phyloP scores from a whole-genome alignment of 768 basidiomycete species.

The Kwoniella botswanensis region DNA sequence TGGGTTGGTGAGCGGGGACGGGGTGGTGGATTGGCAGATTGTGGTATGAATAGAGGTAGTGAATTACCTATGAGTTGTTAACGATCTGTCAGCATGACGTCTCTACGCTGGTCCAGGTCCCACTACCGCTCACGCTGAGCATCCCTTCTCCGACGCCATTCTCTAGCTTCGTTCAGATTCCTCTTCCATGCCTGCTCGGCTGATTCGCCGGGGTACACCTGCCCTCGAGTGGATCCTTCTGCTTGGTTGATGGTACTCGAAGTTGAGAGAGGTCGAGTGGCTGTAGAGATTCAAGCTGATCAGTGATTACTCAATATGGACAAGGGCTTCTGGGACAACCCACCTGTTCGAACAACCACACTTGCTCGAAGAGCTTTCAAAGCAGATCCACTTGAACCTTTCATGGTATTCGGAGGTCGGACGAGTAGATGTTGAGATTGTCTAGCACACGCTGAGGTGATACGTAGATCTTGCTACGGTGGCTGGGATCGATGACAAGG shows the following conservation, averaged over 20 bases:
- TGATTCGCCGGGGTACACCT: constrained; percentile 31
- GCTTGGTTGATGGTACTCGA: constrained; percentile 10
- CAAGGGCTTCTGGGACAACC: background rate
- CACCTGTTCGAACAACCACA: constrained; percentile 4
- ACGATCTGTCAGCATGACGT: background rate
- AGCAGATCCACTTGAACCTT: constrained; percentile 18
- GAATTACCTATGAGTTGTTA: constrained; percentile 7
- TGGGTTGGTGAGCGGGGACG: constrained; percentile 61
- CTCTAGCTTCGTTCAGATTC: constrained; percentile 48
- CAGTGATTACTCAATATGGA: background rate
- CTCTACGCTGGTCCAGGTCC: background rate
- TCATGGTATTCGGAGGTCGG: constrained; percentile 6
- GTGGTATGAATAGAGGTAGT: constrained; percentile 31
- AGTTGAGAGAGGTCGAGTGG: background rate
- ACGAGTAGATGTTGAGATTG: background rate
- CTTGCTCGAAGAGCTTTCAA: constrained; percentile 2
- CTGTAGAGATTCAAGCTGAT: background rate
- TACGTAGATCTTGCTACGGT: too few relatives aligned
- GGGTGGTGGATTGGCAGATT: constrained; percentile 17
- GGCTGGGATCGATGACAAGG: too few relatives aligned
- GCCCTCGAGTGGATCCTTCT: constrained; percentile 20
- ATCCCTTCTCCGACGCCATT: constrained; percentile 39
- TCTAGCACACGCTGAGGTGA: too few relatives aligned
- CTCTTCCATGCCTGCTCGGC: constrained; percentile 50
- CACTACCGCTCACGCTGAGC: constrained; percentile 26